Conservation (phyloP, 495 filamentous ascomycete genomes). For the Penicillium crystallinum region DNA sequence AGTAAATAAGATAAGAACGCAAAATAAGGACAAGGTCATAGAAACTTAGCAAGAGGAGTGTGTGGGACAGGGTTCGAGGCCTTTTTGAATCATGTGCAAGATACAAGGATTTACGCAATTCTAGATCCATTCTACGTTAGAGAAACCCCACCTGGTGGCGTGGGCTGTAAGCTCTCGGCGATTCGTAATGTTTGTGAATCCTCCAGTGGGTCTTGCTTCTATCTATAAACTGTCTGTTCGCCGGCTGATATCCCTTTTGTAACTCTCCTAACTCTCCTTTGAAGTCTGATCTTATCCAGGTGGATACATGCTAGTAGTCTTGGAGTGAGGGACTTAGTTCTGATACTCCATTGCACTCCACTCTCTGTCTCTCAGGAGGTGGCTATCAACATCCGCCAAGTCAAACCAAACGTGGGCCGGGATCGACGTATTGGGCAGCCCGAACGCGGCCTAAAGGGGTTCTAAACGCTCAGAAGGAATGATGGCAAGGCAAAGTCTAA, state of each 20-base stretch:
- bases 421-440: conserved; percentile 1
- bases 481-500: no score
- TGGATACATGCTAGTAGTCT: background rate
- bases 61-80: background rate
- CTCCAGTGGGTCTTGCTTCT: conserved; percentile 14
- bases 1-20: conserved; percentile 1
- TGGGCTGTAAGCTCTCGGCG: conserved; percentile 4
- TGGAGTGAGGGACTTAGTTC: background rate
- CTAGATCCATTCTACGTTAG: background rate
- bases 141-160: conserved; percentile 14
- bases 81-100: background rate
- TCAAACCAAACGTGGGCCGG: background rate
- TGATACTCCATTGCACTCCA: background rate
- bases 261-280: no score
- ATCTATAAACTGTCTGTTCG: conserved; percentile 13
- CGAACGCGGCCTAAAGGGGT: background rate
- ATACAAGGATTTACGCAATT: background rate
- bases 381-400: background rate
- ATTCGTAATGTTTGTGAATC: conserved; percentile 15
- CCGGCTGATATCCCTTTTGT: background rate
- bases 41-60: background rate
- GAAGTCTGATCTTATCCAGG: background rate
- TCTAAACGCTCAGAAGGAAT: background rate
- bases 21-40: background rate
- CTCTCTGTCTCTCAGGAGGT: background rate